Base-by-base conservation (phyloP, 192 early-diverging fungal genomes). In the Gamsiella multidivaricata region DNA sequence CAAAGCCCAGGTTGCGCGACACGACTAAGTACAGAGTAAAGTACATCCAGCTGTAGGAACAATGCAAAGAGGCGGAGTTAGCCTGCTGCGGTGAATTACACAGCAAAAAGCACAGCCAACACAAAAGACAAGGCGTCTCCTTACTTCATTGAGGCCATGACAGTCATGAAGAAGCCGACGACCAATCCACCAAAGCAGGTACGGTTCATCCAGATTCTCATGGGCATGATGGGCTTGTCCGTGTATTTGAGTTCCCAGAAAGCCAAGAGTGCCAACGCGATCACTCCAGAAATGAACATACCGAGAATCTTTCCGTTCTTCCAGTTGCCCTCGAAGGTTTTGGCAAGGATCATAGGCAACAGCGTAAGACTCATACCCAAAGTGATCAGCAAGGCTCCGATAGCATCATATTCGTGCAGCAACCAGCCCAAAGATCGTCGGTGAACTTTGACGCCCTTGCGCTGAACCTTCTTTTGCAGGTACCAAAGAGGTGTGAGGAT, bases 131-230 rank as follows among this genome's bases (percentile, higher is more conserved):
- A 52, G 33, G n/a, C n/a, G n/a, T n/a, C n/a, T n/a, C 17, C 53
- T 33, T 54, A 54, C 53, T 76, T 76, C 73, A 76, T 76, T 0
- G 59, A 14, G 23, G 73, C 59, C 58, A 68, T 67, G 29, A 76
- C 73, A 17, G 73, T 76, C 73, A 76, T 76, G 33, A 76, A 61
- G 45, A 76, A 68, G 9, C 12, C 18, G 34, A 76, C 73, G 28
- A 76, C 46, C 29, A 76, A 26, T 46, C 65, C 73, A 42, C 73
- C 73, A 43, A 76, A 76, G 28, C 62, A 65, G 9, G 73, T 67
- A 54, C 32, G 65, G 65, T 76, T 76, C 15, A 23, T 22, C 73
- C 73, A 76, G 46, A 76, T 76, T 20, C 65, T 58, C 73, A 76
- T 76, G 31, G 73, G 65, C 73, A 76, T 76, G 34, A 76, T 76